Base-by-base conservation (phyloP, 306 rosid species). In the Ziziphus jujuba region DNA sequence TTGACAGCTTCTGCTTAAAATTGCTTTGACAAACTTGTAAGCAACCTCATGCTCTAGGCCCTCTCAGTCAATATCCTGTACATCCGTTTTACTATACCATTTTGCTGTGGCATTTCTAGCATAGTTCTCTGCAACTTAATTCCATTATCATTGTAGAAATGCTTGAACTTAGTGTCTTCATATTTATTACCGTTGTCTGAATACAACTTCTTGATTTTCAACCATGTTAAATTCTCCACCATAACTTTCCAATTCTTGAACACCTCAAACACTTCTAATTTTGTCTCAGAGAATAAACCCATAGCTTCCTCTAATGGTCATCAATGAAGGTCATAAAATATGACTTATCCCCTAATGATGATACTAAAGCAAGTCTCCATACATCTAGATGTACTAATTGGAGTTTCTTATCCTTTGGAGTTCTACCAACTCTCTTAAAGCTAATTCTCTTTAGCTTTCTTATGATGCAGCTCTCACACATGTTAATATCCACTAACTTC, bases 211-310 rank as follows among this genome's bases (percentile, higher is more conserved):
- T 53, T 53, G 23, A 66, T 0, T 2, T 35, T 66, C 33, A 66
- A 21, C 0, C 6, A 0, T 0, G 52, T 66, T 35, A 35, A 20
- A 13, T 34, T 66, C 15, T 66, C 52, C 9, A 66, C 52, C 23
- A 66, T 51, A 2, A 22, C 61, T 40, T 52, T 53, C 61, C 50
- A 66, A 19, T 28, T 66, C 25, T 53, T 53, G 40, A 66, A 66
- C 19, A 24, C 31, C 14, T 8, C 17, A 6, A 31, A 67, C 2
- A 54, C 40, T 2, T 54, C 62, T 0, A 19, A 54, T 19, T 53
- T 67, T 1, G 34, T 5, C 6, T 28, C 20, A 28, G 51, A 6
- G 22, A 52, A 51, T 1, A 19, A 51, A 17, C 35, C 35, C 70
- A 51, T 7, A 52, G 9, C 23, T 34, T 66, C 20, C 47, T 65